phyloP scores from a whole-genome alignment of 345 rosid genomes.

The Fremontodendron californicum region DNA sequence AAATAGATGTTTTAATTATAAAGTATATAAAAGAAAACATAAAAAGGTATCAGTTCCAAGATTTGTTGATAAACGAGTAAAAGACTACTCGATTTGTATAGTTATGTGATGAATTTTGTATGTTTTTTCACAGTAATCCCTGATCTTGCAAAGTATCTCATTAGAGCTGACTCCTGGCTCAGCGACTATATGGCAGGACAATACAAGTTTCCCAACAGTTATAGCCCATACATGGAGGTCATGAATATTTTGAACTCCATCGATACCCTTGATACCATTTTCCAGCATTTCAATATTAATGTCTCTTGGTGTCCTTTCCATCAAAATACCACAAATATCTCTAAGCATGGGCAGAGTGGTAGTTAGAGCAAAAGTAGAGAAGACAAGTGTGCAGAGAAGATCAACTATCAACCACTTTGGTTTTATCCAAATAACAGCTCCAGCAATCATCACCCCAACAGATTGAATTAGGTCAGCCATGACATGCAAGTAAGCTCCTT shows the following conservation, averaged over 20 bases:
- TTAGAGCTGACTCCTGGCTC: conserved; percentile 45
- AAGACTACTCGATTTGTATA: conserved; percentile 55
- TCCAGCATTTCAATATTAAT: conserved; percentile 43
- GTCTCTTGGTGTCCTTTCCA: conserved; percentile 65
- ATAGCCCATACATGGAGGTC: conserved; percentile 64
- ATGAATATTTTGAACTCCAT: conserved; percentile 53
- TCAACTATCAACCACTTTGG: conserved; percentile 68
- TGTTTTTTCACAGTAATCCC: conserved; percentile 48
- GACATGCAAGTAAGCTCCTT: conserved; percentile 81
- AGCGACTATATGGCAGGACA: conserved; percentile 65
- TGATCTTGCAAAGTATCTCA: conserved; percentile 44
- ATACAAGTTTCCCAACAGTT: conserved; percentile 55
- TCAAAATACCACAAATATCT: conserved; percentile 49
- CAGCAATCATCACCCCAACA: conserved; percentile 79
- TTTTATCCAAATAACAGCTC: conserved; percentile 60
- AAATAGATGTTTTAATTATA: too few species aligned
- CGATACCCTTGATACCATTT: conserved; percentile 40
- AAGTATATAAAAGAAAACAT: neutral
- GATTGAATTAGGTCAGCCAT: conserved; percentile 79
- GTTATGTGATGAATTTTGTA: conserved; percentile 66
- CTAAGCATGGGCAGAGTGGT: conserved; percentile 66
- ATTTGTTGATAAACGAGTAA: neutral
- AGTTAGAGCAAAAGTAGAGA: conserved; percentile 51
- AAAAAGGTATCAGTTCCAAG: neutral
- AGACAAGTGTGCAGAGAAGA: conserved; percentile 64